phyloP scores from a whole-genome alignment of 257 asterid genomes.

The Verbascum thapsus region DNA sequence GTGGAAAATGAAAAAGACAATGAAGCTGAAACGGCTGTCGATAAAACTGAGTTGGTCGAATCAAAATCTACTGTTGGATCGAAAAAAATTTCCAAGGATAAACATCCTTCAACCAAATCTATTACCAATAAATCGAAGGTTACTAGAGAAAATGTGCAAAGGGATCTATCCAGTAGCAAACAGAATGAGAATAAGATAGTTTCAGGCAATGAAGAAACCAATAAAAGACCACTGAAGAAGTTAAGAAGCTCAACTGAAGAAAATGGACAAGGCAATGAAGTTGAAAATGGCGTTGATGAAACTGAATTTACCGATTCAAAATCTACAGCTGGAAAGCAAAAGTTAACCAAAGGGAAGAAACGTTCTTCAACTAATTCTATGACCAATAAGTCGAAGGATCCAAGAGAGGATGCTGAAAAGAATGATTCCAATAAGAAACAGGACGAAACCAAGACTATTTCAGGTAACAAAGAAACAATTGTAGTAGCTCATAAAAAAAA shows the following conservation, averaged over 20 bases:
- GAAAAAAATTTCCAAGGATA: slow-evolving; percentile 37
- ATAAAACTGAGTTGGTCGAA: slow-evolving; percentile 34
- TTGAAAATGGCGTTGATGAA: slow-evolving; percentile 34
- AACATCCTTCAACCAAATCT: slow-evolving; percentile 43
- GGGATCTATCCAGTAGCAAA: slow-evolving; percentile 19
- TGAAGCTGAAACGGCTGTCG: slow-evolving; percentile 38
- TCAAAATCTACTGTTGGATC: slow-evolving; percentile 35
- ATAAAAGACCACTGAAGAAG: slow-evolving; percentile 43
- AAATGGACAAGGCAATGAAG: slow-evolving; percentile 49
- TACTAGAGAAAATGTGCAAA: slow-evolving; percentile 27
- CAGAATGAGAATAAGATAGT: slow-evolving; percentile 35
- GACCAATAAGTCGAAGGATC: slow-evolving; percentile 30
- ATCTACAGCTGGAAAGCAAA: slow-evolving; percentile 34
- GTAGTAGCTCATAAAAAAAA: slow-evolving; percentile 28
- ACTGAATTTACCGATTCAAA: slow-evolving; percentile 33
- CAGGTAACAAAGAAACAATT: slow-evolving; percentile 30
- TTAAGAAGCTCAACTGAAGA: slow-evolving; percentile 46
- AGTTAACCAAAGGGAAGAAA: slow-evolving; percentile 41
- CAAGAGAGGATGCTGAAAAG: slow-evolving; percentile 27
- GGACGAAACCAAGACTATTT: slow-evolving; percentile 34
- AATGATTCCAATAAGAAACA: slow-evolving; percentile 19
- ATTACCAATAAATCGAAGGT: slow-evolving; percentile 33
- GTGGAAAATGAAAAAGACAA: slow-evolving; percentile 21
- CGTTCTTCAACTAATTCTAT: slow-evolving; percentile 43
- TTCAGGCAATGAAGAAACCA: slow-evolving; percentile 29